These are phyloP conservation scores for Scutellaria baicalensis DNA, from an alignment of 257 asterid species.

Conservation along the genomic window DNA sequence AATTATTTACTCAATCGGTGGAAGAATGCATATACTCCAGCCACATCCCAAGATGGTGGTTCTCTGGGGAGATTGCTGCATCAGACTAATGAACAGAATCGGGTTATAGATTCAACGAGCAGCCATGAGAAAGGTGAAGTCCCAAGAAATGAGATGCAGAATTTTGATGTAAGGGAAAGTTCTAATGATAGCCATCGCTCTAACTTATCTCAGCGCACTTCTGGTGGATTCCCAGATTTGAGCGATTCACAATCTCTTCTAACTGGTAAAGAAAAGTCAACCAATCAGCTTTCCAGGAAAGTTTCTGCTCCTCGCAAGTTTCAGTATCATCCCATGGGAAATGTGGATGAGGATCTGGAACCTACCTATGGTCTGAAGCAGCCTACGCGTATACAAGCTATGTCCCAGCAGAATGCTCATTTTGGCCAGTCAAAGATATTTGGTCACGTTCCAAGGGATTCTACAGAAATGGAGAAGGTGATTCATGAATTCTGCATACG, in stretches of 20 bases:
- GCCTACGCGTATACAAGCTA: slow-evolving; percentile 32
- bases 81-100: slow-evolving; percentile 30
- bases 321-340: slow-evolving; percentile 91
- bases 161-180: slow-evolving; percentile 40
- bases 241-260: slow-evolving; percentile 48
- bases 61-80: slow-evolving; percentile 32
- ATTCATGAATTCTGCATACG: slow-evolving; percentile 7
- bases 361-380: slow-evolving; percentile 41
- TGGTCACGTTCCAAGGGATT: slow-evolving; percentile 41
- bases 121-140: slow-evolving; percentile 33
- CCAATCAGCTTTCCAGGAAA: slow-evolving; percentile 39
- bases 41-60: slow-evolving; percentile 40
- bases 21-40: slow-evolving; percentile 45
- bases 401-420: slow-evolving; percentile 37
- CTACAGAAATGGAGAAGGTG: slow-evolving; percentile 38
- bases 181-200: slow-evolving; percentile 62
- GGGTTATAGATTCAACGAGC: slow-evolving; percentile 17
- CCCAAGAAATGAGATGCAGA: slow-evolving; percentile 37
- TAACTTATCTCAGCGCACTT: slow-evolving; percentile 42
- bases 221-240: slow-evolving; percentile 46
- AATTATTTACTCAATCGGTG: slow-evolving; percentile 46
- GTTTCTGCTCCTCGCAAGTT: slow-evolving; percentile 59
- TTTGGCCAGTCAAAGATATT: slow-evolving; percentile 43
- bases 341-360: slow-evolving; percentile 54
- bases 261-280: slow-evolving; percentile 48